Conservation (phyloP, 1,284 basidiomycete genomes). For the Pseudozyma hubeiensis region DNA sequence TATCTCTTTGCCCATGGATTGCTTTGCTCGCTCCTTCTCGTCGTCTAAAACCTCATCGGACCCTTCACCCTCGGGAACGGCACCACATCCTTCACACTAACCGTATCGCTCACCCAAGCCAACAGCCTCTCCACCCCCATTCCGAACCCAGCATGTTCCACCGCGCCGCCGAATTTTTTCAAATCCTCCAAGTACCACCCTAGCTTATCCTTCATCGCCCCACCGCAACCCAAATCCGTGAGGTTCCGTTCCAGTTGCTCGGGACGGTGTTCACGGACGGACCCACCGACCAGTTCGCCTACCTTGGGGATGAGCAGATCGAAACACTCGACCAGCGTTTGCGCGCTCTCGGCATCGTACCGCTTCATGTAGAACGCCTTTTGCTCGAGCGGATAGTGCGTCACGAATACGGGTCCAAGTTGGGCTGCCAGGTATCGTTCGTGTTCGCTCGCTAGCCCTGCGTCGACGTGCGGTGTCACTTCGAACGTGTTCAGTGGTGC, state of each 20-base stretch:
- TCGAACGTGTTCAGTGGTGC: constrained; percentile 19
- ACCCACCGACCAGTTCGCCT: constrained; percentile 92
- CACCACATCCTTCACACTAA: constrained; percentile 62
- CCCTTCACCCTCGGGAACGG: constrained; percentile 60
- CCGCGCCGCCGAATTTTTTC: constrained; percentile 54
- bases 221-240: constrained; percentile 4
- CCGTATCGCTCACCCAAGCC: constrained; percentile 60
- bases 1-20: too few relatives aligned
- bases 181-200: constrained; percentile 63
- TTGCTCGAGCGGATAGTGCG: constrained; percentile 81
- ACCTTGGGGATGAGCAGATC: constrained; percentile 88
- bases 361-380: constrained; percentile 98
- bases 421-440: constrained; percentile 86
- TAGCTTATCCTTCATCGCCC: constrained; percentile 12
- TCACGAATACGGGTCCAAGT: constrained; percentile 87
- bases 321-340: constrained; percentile 82
- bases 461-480: constrained; percentile 76
- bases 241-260: constrained; percentile 59
- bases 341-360: not conserved
- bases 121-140: constrained; percentile 64
- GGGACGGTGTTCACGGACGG: constrained; percentile 85
- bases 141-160: constrained; percentile 65
- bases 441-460: constrained; percentile 84
- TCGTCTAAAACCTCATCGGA: constrained; percentile 42
- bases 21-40: too few relatives aligned